These are phyloP conservation scores for Mallotus japonicus DNA, from an alignment of 441 rosid species.

Conservation along the genomic window DNA sequence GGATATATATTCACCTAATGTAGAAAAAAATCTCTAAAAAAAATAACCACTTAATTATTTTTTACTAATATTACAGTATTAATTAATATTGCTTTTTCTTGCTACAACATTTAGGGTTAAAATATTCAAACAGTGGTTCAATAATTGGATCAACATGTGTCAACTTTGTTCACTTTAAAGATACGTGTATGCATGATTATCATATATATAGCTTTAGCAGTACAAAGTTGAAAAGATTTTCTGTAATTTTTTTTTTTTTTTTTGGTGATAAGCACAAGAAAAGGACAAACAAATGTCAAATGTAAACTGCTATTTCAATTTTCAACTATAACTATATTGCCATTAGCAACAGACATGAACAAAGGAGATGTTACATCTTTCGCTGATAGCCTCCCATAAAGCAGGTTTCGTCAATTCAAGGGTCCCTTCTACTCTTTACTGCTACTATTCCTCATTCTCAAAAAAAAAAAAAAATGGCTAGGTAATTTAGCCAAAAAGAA, in stretches of 20 bases:
- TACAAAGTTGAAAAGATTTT: slow-evolving; percentile 7
- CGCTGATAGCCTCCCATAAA: slow-evolving; percentile 13
- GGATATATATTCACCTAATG: no score
- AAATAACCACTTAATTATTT: no score
- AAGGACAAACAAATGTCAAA: neutral
- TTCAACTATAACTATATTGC: no score
- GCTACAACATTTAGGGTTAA: neutral
- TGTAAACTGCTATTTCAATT: neutral
- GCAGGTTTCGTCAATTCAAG: slow-evolving; percentile 20
- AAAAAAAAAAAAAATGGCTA: no score
- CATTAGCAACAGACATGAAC: neutral
- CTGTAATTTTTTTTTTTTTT: neutral
- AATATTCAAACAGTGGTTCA: neutral
- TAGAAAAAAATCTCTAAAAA: no score
- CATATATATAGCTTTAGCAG: neutral
- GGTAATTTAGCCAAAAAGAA: neutral
- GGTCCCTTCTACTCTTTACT: slow-evolving; percentile 3
- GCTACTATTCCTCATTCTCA: no score
- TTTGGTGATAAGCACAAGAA: neutral
- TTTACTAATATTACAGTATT: no score
- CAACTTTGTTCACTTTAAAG: slow-evolving; percentile 18
- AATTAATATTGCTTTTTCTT: neutral
- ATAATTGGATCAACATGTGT: neutral
- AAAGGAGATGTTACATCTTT: slow-evolving; percentile 23
- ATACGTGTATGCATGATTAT: slow-evolving; percentile 11